Evolutionary conservation across 2,329 filamentous ascomycete species (phyloP), one percentile per base, ranked within the genome.

Genomic region (Fusarium dimerum): DNA sequence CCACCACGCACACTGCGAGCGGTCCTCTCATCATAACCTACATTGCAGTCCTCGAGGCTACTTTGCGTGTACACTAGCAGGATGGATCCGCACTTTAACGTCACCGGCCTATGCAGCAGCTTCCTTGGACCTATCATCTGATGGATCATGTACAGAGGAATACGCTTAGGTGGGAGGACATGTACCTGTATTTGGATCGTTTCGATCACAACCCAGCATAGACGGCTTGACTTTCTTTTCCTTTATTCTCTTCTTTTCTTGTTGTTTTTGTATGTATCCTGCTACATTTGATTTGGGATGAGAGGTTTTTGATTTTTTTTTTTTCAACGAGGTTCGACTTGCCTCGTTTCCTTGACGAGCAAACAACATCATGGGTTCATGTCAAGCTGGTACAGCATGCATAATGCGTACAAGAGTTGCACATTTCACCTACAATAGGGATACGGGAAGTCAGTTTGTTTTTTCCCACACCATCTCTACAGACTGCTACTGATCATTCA

Each of bases 51-150:
- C n/a, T 39, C 36, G 20, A 45, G 47, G 53, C 51, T 64, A 61
- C 63, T 65, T 55, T 64, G 67, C 66, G 67, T 72, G 71, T 73
- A 73, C 60, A 71, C 57, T 70, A 69, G 49, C 56, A 56, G 56
- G 67, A 64, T 57, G 61, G 61, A 58, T 52, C 61, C 54, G 56
- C 45, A 61, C 57, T 48, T 48, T 62, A 60, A 62, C 20, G 59
- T 53, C 60, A 40, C 47, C 45, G 44, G 52, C 54, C 55, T 49
- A 59, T 50, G 41, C 40, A 46, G 39, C 52, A 54, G 18, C 48
- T 48, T 46, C 54, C 59, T 40, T 55, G 45, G 47, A 52, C 50
- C 43, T 49, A 48, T 64, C 52, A 50, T 52, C 47, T 36, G 32
- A 20, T 46, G 43, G 47, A 50, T 47, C 32, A 36, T 15, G 10